Conservation (phyloP, 305 asterid genomes). For the Solanum hybrid region DNA sequence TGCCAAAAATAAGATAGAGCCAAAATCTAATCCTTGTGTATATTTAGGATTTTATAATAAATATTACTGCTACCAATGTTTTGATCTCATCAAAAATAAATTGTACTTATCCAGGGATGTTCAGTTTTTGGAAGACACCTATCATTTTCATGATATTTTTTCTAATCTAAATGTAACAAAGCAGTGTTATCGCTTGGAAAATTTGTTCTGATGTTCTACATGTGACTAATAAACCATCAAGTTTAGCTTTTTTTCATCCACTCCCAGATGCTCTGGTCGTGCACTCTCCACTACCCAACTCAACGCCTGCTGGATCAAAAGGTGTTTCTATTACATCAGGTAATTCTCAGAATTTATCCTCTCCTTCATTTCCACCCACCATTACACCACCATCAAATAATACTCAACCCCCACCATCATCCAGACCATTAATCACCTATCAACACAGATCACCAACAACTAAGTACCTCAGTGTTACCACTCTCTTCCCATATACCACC, state of each 20-base stretch:
- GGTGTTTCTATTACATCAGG: background rate
- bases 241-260: background rate
- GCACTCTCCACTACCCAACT: background rate
- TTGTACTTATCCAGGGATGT: background rate
- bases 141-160: no score
- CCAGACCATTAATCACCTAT: background rate
- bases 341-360: background rate
- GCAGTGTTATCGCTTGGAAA: background rate
- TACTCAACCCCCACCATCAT: background rate
- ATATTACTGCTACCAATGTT: background rate
- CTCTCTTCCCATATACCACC: background rate
- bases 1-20: background rate
- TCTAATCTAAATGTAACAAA: background rate
- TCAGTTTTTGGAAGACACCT: background rate
- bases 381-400: background rate
- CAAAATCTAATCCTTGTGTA: background rate
- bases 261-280: background rate
- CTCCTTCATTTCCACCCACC: background rate
- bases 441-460: background rate
- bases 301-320: background rate
- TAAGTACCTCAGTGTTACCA: background rate
- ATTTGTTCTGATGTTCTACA: background rate
- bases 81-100: background rate
- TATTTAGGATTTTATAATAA: background rate
- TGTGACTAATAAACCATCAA: background rate